phyloP scores from a whole-genome alignment of 1,284 basidiomycete species.

The Ustilago tritici region DNA sequence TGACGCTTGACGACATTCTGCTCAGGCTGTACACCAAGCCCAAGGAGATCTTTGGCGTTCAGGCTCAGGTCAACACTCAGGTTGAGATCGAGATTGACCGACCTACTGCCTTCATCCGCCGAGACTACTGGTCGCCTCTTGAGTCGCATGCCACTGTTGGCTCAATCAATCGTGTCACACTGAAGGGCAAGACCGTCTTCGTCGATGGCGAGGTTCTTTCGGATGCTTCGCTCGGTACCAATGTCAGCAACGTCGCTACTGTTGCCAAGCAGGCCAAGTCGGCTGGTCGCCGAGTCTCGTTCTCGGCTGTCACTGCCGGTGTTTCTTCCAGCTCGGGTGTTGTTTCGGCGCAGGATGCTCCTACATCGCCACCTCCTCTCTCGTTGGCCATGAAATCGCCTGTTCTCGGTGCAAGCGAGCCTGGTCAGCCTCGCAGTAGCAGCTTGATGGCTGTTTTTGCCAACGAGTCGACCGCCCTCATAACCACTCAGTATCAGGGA shows the following conservation, averaged over 20 bases:
- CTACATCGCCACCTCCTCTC: conserved; percentile 54
- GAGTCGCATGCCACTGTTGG: conserved; percentile 78
- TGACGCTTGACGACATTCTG: conserved; percentile 86
- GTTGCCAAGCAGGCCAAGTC: conserved; percentile 44
- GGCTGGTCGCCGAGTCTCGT: conserved; percentile 46
- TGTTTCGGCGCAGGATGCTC: conserved; percentile 58
- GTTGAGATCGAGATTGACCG: conserved; percentile 94
- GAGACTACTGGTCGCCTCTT: conserved; percentile 85
- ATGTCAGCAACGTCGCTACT: conserved; percentile 79
- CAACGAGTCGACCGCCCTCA: conserved; percentile 38
- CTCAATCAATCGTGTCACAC: conserved; percentile 87
- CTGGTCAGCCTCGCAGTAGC: conserved; percentile 33
- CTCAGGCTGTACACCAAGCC: conserved; percentile 89
- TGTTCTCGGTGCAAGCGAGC: conserved; percentile 56
- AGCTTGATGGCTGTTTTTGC: conserved; percentile 48
- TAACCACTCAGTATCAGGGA: conserved; percentile 12
- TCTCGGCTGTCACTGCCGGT: conserved; percentile 37
- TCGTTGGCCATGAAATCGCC: conserved; percentile 51
- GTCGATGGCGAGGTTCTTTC: conserved; percentile 84
- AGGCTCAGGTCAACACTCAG: conserved; percentile 78
- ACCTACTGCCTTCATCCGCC: conserved; percentile 75
- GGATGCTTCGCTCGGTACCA: conserved; percentile 78
- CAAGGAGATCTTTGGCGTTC: conserved; percentile 87
- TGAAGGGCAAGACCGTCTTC: conserved; percentile 91
- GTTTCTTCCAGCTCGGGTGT: conserved; percentile 20